These are phyloP conservation scores for Acanthamoeba triangularis DNA, from an alignment of 208 protist species.

Conservation along the genomic window DNA sequence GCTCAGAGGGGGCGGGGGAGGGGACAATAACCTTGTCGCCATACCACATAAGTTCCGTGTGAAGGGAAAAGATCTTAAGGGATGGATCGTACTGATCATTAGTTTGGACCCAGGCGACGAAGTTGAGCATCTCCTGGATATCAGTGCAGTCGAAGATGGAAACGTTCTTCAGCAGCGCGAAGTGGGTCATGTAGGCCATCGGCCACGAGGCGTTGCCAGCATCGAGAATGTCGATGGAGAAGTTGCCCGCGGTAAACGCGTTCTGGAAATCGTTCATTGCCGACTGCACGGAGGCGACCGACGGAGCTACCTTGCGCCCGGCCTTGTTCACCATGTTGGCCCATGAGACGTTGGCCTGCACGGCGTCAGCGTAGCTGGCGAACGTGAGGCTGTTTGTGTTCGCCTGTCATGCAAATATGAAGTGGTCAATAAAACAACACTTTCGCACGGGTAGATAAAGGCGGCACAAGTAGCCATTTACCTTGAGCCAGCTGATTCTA, in stretches of 20 bases:
- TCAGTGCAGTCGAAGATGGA: background rate
- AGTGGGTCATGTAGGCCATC: constrained; percentile 37
- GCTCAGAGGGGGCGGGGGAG: too few relatives aligned
- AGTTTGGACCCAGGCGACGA: constrained; percentile 1
- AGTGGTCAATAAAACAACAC: background rate
- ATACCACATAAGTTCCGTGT: too few relatives aligned
- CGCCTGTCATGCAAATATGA: background rate
- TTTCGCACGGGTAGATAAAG: background rate
- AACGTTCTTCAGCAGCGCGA: background rate
- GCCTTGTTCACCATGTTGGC: constrained; percentile 60
- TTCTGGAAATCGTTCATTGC: constrained; percentile 35
- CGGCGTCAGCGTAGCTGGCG: background rate
- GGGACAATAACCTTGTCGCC: too few relatives aligned
- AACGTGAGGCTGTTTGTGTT: background rate
- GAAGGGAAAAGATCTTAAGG: too few relatives aligned
- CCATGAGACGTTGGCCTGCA: background rate
- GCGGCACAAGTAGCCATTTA: background rate
- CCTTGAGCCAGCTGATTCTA: background rate
- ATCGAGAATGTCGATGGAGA: constrained; percentile 49
- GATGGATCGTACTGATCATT: background rate
- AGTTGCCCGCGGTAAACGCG: background rate
- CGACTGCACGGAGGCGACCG: background rate
- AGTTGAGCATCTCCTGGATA: constrained; percentile 34
- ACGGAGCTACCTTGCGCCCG: background rate
- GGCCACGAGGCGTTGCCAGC: constrained; percentile 34